phyloP scores from a whole-genome alignment of 345 rosid genomes.

The Eucalyptus paniculata region DNA sequence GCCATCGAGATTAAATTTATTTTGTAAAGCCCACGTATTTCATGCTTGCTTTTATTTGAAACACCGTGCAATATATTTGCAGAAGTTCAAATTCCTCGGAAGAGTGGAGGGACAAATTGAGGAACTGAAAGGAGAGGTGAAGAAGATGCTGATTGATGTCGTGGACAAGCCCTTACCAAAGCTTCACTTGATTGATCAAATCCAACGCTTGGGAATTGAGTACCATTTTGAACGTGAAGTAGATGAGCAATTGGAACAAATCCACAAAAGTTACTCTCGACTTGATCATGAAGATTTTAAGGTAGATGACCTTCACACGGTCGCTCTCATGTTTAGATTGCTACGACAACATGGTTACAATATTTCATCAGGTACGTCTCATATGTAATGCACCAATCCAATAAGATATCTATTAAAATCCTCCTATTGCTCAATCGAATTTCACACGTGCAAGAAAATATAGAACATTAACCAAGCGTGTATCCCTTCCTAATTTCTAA shows the following conservation, averaged over 20 bases:
- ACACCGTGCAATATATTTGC: background rate
- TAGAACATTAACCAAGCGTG: background rate
- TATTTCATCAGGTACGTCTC: background rate
- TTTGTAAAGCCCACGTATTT: background rate
- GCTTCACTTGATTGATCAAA: conserved; percentile 5
- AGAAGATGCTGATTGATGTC: background rate
- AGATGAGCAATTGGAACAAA: background rate
- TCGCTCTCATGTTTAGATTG: background rate
- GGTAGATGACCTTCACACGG: background rate
- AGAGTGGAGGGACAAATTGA: background rate
- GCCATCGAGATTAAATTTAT: background rate
- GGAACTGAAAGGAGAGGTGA: conserved; percentile 1
- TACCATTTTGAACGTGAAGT: conserved; percentile 29
- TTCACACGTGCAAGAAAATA: background rate
- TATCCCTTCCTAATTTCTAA: background rate
- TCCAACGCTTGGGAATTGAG: conserved; percentile 19
- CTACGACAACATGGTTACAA: background rate
- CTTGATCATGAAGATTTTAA: background rate
- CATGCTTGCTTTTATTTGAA: background rate
- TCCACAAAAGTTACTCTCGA: background rate
- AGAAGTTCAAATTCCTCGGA: background rate
- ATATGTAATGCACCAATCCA: background rate
- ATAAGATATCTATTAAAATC: background rate
- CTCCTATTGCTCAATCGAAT: background rate
- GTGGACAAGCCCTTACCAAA: background rate